Base-by-base conservation (phyloP, 1,284 basidiomycete genomes). In the Cystobasidium sp. region DNA sequence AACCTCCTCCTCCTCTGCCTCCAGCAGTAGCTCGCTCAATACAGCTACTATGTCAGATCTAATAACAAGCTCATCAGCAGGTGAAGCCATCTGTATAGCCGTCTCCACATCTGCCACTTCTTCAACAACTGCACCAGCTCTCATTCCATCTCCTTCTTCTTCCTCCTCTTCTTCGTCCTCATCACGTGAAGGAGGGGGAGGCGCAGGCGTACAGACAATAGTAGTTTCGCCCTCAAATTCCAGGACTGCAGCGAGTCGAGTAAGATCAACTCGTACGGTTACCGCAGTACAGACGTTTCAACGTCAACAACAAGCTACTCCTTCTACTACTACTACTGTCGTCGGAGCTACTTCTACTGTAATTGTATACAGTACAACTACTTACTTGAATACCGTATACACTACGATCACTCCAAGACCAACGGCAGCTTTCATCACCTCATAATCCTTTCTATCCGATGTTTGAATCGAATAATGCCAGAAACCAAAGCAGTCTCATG, bases 351-450 rank as follows among this genome's bases (percentile, higher is more conserved):
- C 64, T 31, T 51, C 47, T 20, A 66, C 64, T 43, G 49, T 66
- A 7, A 9, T 66, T 22, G 64, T 66, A 12, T 31, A 49, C 24
- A 66, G 64, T 43, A 66, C 64, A 22, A 66, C 64, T 22, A 66
- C 51, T 18, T 22, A 37, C 18, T 31, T 66, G 7, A 31, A 66
- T 41, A 66, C 64, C 18, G 39, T 66, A 5, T 66, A 66, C 53
- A 66, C 64, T 14, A 66, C 49, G 16, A 66, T 66, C 31, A 66
- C 64, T 9, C 64, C 64, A 18, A 66, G 64, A 53, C 64, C 64
- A 16, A 66, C 64, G 14, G 64, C 64, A 6, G 64, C 64, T 24
- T 66, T n/a, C n/a, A 10, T 66, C 8, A 51, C 64, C n/a, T 66
- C 49, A 43, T 66, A 53, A 39, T 3, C 55, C 18, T n/a, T 37